Base-by-base conservation (phyloP, 169 alveolate species). In the Plasmodium knowlesi region DNA sequence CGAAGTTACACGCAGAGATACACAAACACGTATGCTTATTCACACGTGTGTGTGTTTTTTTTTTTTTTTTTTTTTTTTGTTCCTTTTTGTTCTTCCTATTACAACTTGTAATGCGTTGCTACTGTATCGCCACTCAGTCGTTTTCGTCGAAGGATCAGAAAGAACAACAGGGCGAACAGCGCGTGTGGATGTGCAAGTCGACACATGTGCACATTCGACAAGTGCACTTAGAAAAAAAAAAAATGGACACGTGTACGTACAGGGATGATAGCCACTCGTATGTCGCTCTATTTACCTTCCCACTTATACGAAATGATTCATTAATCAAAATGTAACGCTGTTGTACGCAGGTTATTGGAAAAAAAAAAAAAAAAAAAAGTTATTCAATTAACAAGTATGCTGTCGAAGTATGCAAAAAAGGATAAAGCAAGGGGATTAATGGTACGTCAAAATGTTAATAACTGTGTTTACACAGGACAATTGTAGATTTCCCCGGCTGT, bases 71-170 rank as follows among this genome's bases (percentile, higher is more conserved):
- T 80, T 76, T 30, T 39, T 34, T 37, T 76, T 37, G 43, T 79
- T 79, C 34, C 28, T 22, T 80, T 80, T 25, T 80, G 30, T 46
- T 80, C 61, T 32, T 80, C 61, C 73, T 16, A 46, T 80, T 80
- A 46, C 86, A 80, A 80, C 86, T 80, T 46, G 86, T 80, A 80
- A 80, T 80, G 86, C 86, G 86, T 80, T 80, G 86, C 86, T 80
- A 80, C 57, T 41, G 73, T 5, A 5, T 80, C 39, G 61, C 19
- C 39, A 41, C 37, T 80, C 19, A 57, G 71, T 46, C 76, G 30
- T 80, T 80, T 80, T 80, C 43, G 86, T n/a, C 32, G 61, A 80
- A 32, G 86, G 86, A 41, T 25, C 86, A 73, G 53, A 73, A 32
- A 30, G 53, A 16, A 37, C 82, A 73, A 73, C 57, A 8, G 9